Conservation (phyloP, 176 grass and related monocot species). For the Coix lacrymajobi region DNA sequence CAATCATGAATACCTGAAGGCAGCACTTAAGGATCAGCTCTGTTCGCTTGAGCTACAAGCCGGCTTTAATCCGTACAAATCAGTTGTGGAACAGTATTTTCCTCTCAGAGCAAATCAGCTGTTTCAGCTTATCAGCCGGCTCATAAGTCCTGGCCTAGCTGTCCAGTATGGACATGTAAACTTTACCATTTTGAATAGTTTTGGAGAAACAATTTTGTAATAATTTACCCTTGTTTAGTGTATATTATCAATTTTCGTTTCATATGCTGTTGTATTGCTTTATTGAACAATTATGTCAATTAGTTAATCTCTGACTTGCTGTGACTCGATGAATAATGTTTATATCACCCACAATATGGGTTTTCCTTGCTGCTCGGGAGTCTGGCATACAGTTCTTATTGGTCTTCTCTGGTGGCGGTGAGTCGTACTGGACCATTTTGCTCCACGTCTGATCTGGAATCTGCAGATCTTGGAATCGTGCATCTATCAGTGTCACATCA, state of each 20-base stretch:
- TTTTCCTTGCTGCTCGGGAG: background rate
- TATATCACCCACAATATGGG: background rate
- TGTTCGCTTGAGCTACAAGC: too few species aligned
- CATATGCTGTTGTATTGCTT: constrained; percentile 5
- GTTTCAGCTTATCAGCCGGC: too few species aligned
- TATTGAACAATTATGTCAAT: constrained; percentile 8
- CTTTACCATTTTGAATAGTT: constrained; percentile 14
- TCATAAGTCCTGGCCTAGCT: constrained; percentile 8
- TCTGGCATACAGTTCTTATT: background rate
- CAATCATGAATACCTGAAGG: constrained; percentile 8
- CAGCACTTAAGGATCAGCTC: background rate
- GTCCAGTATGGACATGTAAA: constrained; percentile 23
- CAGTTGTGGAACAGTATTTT: too few species aligned
- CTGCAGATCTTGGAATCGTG: background rate
- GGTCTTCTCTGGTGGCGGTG: background rate
- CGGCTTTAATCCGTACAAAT: too few species aligned
- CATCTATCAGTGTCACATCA: background rate
- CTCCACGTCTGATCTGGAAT: background rate
- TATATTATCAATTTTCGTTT: background rate
- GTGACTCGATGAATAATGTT: background rate
- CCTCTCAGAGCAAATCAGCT: too few species aligned
- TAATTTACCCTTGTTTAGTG: constrained; percentile 19
- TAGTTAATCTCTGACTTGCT: constrained; percentile 8
- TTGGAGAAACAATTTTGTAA: constrained; percentile 35
- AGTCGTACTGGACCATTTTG: background rate